Percentiles rank a stretch among this genome's conserved stretches.
Conservation (phyloP, 768 basidiomycete species). For the Amanita pallidorosea region DNA sequence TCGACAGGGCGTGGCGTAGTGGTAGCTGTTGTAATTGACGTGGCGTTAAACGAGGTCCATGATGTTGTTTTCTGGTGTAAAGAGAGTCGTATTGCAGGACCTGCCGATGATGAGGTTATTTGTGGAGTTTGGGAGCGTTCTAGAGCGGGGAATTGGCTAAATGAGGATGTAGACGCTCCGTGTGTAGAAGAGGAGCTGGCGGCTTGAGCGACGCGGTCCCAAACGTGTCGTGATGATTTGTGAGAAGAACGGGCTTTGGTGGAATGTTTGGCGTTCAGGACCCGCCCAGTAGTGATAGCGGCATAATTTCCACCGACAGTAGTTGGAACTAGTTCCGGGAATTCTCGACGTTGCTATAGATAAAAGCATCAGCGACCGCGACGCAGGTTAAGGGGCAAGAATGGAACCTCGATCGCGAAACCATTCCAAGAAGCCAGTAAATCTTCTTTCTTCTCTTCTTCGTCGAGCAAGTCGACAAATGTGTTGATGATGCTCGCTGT, state of each 20-base stretch:
- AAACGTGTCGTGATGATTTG: conserved; percentile 57
- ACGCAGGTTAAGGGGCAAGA: neutral
- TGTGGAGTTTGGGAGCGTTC: neutral
- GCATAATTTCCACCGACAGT: conserved; percentile 59
- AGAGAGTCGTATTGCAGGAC: conserved; percentile 29
- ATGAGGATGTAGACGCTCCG: conserved; percentile 13
- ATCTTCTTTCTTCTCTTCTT: conserved; percentile 74
- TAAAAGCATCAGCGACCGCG: neutral
- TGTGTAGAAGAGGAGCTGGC: conserved; percentile 29
- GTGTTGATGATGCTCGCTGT: conserved; percentile 66
- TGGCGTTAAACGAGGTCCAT: conserved; percentile 10
- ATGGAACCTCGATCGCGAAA: conserved; percentile 68
- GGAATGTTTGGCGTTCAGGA: conserved; percentile 74
- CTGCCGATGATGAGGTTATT: conserved; percentile 7
- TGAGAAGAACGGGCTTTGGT: conserved; percentile 48
- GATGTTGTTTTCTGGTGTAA: conserved; percentile 14
- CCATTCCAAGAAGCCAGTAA: conserved; percentile 72
- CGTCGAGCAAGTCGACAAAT: conserved; percentile 70
- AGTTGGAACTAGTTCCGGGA: conserved; percentile 64
- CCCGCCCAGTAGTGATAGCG: conserved; percentile 70
- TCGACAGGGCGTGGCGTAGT: conserved; percentile 3
- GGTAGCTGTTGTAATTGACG: conserved; percentile 9
- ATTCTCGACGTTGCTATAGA: conserved; percentile 69
- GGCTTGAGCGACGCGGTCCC: conserved; percentile 81
- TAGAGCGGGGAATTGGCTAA: conserved; percentile 26